Conservation (phyloP, 371 early-diverging fungal species). For the Mucor indicus region DNA sequence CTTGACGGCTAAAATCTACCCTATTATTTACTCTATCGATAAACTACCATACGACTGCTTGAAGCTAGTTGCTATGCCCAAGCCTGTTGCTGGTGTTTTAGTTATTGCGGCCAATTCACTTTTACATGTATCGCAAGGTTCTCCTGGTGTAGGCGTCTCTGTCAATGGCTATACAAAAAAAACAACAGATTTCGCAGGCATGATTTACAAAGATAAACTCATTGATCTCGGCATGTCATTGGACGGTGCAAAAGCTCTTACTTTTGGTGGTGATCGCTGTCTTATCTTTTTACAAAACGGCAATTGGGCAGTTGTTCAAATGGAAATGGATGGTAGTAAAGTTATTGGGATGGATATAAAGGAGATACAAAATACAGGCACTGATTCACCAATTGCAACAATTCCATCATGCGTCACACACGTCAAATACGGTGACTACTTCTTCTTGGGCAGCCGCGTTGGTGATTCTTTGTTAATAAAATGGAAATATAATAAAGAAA, state of each 20-base stretch:
- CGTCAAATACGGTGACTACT: slow-evolving; percentile 53
- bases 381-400: slow-evolving; percentile 13
- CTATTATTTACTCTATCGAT: slow-evolving; percentile 78
- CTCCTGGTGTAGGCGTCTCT: slow-evolving; percentile 70
- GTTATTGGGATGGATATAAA: slow-evolving; percentile 46
- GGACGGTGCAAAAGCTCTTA: slow-evolving; percentile 56
- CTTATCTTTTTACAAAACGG: slow-evolving; percentile 65
- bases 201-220: slow-evolving; percentile 34
- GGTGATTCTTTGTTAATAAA: slow-evolving; percentile 81
- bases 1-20: slow-evolving; percentile 65
- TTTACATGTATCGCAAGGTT: slow-evolving; percentile 85
- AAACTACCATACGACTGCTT: slow-evolving; percentile 82
- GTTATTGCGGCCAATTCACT: slow-evolving; percentile 78
- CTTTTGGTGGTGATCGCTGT: slow-evolving; percentile 50
- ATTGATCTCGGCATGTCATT: slow-evolving; percentile 37
- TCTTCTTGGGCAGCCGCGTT: slow-evolving; percentile 82
- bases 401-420: slow-evolving; percentile 61
- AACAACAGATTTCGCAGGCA: slow-evolving; percentile 52
- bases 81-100: slow-evolving; percentile 87
- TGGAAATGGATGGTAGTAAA: slow-evolving; percentile 66
- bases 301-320: slow-evolving; percentile 65
- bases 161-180: slow-evolving; percentile 67
- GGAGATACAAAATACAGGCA: slow-evolving; percentile 16
- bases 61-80: slow-evolving; percentile 71
- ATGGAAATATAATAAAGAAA: slow-evolving; percentile 32